Evolutionary conservation across 495 filamentous ascomycete species (phyloP).

Genomic region (Cudoniella acicularis): DNA sequence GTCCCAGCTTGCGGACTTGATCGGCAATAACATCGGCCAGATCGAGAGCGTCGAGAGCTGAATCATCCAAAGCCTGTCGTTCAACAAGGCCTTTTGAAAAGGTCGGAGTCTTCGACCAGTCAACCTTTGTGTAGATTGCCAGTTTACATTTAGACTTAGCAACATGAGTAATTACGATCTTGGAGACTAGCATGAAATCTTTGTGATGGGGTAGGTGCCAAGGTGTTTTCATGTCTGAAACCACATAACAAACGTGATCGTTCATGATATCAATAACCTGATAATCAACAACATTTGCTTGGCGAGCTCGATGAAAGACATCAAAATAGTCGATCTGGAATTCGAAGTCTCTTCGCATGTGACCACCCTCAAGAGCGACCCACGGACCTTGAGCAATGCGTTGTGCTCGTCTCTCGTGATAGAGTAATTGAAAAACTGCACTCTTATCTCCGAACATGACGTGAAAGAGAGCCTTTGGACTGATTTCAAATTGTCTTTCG

Average conservation of each 20-base stretch:
- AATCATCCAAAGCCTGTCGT: constrained; percentile 72
- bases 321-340: constrained; percentile 71
- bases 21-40: constrained; percentile 81
- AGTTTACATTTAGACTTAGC: constrained; percentile 91
- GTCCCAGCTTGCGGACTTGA: constrained; percentile 77
- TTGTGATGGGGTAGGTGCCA: constrained; percentile 85
- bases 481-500: constrained; percentile 80
- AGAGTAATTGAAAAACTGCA: constrained; percentile 86
- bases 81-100: constrained; percentile 72
- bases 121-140: constrained; percentile 79
- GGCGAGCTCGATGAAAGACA: constrained; percentile 56
- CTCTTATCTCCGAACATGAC: constrained; percentile 94
- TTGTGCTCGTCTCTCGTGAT: constrained; percentile 78
- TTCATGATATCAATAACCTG: constrained; percentile 90
- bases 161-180: constrained; percentile 90
- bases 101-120: constrained; percentile 69
- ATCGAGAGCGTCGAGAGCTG: constrained; percentile 79
- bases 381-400: constrained; percentile 84
- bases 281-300: constrained; percentile 68
- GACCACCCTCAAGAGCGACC: constrained; percentile 62
- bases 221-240: constrained; percentile 81
- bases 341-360: constrained; percentile 71
- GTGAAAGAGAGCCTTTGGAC: constrained; percentile 90
- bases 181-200: constrained; percentile 79
- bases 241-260: constrained; percentile 93